Percentiles rank a stretch among this genome's conserved stretches.
These are phyloP conservation scores for Fusarium sp. DNA, from an alignment of 2,329 filamentous ascomycete genomes.

Conservation along the genomic window DNA sequence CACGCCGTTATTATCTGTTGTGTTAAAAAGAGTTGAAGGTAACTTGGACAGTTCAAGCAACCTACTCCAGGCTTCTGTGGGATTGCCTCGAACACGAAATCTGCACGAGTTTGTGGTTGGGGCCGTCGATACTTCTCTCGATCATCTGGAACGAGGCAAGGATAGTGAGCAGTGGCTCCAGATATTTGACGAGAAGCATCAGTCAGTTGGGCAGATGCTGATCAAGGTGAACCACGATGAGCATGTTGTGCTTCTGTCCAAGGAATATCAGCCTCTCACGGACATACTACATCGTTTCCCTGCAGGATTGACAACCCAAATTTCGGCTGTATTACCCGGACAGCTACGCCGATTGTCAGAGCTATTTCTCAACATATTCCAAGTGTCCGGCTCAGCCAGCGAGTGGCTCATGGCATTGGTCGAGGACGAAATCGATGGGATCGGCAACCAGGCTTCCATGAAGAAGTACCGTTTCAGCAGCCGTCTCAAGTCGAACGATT, in stretches of 20 bases:
- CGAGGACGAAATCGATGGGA: slow-evolving; percentile 96
- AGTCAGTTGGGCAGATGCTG: slow-evolving; percentile 84
- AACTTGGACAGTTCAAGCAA: slow-evolving; percentile 59
- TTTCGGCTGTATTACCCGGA: slow-evolving; percentile 81
- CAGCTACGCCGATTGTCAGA: slow-evolving; percentile 86
- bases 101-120: slow-evolving; percentile 70
- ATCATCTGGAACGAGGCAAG: slow-evolving; percentile 80
- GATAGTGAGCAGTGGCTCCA: slow-evolving; percentile 91
- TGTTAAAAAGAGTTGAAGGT: slow-evolving; percentile 75
- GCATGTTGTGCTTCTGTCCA: slow-evolving; percentile 85
- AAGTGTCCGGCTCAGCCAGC: slow-evolving; percentile 84
- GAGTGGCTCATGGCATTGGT: slow-evolving; percentile 95
- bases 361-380: slow-evolving; percentile 91
- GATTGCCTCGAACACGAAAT: slow-evolving; percentile 55
- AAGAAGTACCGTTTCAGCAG: slow-evolving; percentile 80
- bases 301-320: slow-evolving; percentile 84
- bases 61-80: slow-evolving; percentile 47
- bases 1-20: slow-evolving; percentile 75
- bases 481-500: slow-evolving; percentile 78
- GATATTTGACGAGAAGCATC: slow-evolving; percentile 80
- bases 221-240: slow-evolving; percentile 88
- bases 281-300: slow-evolving; percentile 88
- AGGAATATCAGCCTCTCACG: slow-evolving; percentile 86
- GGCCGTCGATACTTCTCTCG: slow-evolving; percentile 83
- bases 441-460: slow-evolving; percentile 82